phyloP scores from a whole-genome alignment of 1,284 basidiomycete species.

The Apiotrichum sp. region DNA sequence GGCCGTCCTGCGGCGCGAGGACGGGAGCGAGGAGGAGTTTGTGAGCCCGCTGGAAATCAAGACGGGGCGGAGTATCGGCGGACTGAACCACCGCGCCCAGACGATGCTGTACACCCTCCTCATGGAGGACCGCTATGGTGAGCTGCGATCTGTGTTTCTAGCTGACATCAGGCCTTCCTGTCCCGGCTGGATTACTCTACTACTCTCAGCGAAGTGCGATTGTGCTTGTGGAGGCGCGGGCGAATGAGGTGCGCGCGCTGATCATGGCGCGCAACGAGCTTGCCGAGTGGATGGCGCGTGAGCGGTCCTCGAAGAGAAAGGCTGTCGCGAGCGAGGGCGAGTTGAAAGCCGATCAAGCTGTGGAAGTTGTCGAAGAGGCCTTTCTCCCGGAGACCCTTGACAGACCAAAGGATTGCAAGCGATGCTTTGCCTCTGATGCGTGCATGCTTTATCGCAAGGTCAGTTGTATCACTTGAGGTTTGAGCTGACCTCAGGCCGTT shows the following conservation, averaged over 20 bases:
- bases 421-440: constrained; percentile 73
- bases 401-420: constrained; percentile 66
- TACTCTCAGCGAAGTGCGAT: constrained; percentile 89
- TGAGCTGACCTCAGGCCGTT: constrained; percentile 54
- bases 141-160: constrained; percentile 17
- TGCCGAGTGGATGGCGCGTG: constrained; percentile 59
- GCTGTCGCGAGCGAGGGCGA: not conserved
- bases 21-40: constrained; percentile 18
- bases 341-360: not conserved
- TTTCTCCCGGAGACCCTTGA: constrained; percentile 86
- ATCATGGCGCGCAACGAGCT: constrained; percentile 79
- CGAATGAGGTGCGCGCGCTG: constrained; percentile 79
- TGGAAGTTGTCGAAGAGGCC: constrained; percentile 34
- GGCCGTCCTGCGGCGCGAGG: constrained; percentile 52
- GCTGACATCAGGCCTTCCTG: constrained; percentile 25
- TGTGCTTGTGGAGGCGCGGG: constrained; percentile 68
- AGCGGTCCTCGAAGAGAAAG: constrained; percentile 1
- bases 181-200: constrained; percentile 72
- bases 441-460: constrained; percentile 94
- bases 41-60: constrained; percentile 84
- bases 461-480: constrained; percentile 18
- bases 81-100: constrained; percentile 92
- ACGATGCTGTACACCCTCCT: constrained; percentile 96
- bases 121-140: constrained; percentile 79
- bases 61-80: constrained; percentile 70